Conservation (phyloP, 257 asterid species). For the Nicotiana sylvestris region DNA sequence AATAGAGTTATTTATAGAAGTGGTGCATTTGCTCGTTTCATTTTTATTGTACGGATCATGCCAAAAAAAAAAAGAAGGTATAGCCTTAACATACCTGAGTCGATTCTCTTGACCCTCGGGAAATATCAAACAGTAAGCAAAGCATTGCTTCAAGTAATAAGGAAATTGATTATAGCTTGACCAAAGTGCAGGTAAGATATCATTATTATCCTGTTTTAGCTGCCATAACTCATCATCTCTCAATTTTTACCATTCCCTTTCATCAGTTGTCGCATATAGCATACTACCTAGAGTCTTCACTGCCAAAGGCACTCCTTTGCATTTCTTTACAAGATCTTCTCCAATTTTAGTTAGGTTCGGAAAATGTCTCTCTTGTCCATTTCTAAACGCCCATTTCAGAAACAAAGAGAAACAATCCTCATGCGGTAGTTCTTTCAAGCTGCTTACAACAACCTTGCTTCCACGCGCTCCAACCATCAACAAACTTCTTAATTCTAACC, state of each 20-base stretch:
- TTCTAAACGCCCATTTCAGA: constrained; percentile 14
- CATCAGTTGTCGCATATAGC: not conserved
- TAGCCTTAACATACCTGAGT: too few relatives aligned
- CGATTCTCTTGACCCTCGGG: not conserved
- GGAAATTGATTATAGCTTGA: not conserved
- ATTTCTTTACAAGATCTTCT: constrained; percentile 12
- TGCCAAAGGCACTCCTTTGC: constrained; percentile 18
- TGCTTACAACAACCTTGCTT: constrained; percentile 9
- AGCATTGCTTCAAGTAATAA: constrained; percentile 1
- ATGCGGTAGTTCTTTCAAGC: constrained; percentile 5
- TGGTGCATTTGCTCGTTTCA: too few relatives aligned
- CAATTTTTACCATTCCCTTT: constrained; percentile 10
- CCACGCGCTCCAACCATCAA: constrained; percentile 13
- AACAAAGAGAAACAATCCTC: constrained; percentile 9
- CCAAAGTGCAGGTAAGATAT: constrained; percentile 5
- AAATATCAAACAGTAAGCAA: constrained; percentile 7
- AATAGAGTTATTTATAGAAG: too few relatives aligned
- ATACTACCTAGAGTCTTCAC: constrained; percentile 15
- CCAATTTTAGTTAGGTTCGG: not conserved
- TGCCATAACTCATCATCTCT: not conserved
- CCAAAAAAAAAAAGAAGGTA: too few relatives aligned
- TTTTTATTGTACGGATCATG: too few relatives aligned
- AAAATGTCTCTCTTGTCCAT: not conserved
- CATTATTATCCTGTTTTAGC: not conserved
- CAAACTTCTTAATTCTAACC: constrained; percentile 13